Base-by-base conservation (phyloP, 352 stramenopile species). In the Thraustotheca clavata region DNA sequence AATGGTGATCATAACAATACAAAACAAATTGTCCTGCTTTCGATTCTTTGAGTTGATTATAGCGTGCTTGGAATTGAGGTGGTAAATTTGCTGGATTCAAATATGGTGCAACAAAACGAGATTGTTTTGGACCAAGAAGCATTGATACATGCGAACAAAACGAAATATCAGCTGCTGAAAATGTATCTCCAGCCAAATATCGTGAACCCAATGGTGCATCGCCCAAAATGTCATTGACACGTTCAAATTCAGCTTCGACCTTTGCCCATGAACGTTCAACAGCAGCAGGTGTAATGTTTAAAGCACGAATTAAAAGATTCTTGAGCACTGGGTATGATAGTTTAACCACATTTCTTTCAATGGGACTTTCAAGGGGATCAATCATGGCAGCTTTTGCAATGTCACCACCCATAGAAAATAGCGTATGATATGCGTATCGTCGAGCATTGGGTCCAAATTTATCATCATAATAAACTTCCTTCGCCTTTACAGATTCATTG, bases 1-100 rank as follows among this genome's bases (percentile, higher is more conserved):
- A 77, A 16, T 75, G 72, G 68, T 83, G 67, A 62, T 69, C 65
- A 70, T 84, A 87, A 70, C 77, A 83, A 74, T 74, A 84, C 9
- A 70, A 62, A 31, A 83, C 75, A 24, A 73, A 81, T 49, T 78
- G 57, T 2, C 62, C 77, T 18, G 71, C 68, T 59, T 78, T 80
- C 34, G 75, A 83, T 14, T 32, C 32, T 27, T 67, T 65, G 0
- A 84, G 52, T 29, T 60, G 41, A 38, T 78, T 62, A 33, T 76
- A 49, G 8, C 75, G 72, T 16, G 69, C 34, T 12, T 57, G 75
- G 35, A 77, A 72, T 4, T 60, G 29, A 0, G 63, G 62, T 27
- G 73, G 52, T 9, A 76, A 61, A 1, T 65, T 60, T 6, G 59
- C 52, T 24, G 69, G n/a, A 0, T 69, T 71, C 29, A 74, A 67